phyloP scores from a whole-genome alignment of 1,139 yeast species.

The Scheffersomyces segobiensis region DNA sequence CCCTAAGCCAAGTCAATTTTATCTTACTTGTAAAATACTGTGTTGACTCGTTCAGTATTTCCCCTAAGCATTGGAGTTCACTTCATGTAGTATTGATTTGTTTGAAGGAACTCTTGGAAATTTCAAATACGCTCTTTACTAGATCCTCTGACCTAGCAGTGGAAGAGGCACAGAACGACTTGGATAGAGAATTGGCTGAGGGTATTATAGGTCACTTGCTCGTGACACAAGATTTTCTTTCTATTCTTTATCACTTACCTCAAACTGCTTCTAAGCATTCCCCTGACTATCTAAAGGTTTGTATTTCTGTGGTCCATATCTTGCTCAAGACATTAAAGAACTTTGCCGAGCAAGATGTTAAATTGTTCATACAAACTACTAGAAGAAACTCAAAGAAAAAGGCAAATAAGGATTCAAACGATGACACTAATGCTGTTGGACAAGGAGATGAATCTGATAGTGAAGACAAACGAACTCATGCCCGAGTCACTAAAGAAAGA shows the following conservation, averaged over 20 bases:
- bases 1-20: conserved; percentile 66
- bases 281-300: conserved; percentile 58
- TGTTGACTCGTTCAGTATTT: conserved; percentile 44
- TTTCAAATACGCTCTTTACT: conserved; percentile 52
- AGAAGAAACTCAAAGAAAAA: conserved; percentile 30
- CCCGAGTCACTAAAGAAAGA: conserved; percentile 43
- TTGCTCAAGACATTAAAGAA: conserved; percentile 68
- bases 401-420: conserved; percentile 22
- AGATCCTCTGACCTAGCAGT: conserved; percentile 32
- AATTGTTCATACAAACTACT: conserved; percentile 54
- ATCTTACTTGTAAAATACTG: conserved; percentile 59
- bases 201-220: conserved; percentile 54
- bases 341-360: conserved; percentile 62
- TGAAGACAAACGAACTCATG: conserved; percentile 40
- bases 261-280: conserved; percentile 67
- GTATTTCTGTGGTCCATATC: conserved; percentile 67
- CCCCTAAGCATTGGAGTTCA: conserved; percentile 53
- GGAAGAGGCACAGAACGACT: conserved; percentile 50
- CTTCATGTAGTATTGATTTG: conserved; percentile 74
- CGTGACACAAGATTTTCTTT: conserved; percentile 64
- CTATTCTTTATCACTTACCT: conserved; percentile 59
- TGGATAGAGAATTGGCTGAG: conserved; percentile 49
- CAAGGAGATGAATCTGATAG: conserved; percentile 46
- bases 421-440: conserved; percentile 30
- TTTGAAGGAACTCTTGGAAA: conserved; percentile 61